phyloP scores from a whole-genome alignment of 2,329 filamentous ascomycete species.

The Graphilbum fragrans region DNA sequence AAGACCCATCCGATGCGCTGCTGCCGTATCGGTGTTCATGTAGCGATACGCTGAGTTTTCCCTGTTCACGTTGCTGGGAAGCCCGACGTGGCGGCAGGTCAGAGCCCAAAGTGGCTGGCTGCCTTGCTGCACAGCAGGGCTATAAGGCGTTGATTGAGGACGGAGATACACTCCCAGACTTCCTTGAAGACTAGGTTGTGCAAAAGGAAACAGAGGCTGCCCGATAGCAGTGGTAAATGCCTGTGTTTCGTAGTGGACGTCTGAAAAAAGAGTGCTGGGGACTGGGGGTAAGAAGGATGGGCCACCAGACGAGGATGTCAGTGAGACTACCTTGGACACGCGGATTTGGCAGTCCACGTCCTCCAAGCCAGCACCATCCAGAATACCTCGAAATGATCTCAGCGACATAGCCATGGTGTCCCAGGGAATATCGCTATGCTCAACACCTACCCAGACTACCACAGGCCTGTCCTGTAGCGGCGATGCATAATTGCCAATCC shows the following conservation, averaged over 20 bases:
- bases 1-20: neutral
- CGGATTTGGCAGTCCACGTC: neutral
- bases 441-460: neutral
- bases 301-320: neutral
- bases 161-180: neutral
- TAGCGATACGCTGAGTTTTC: neutral
- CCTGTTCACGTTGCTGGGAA: neutral
- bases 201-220: neutral
- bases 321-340: neutral
- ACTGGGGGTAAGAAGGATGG: neutral
- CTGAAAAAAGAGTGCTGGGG: neutral
- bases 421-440: neutral
- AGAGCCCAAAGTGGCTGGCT: neutral
- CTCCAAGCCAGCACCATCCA: neutral
- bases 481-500: neutral
- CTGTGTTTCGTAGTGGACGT: neutral
- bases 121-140: too few relatives aligned
- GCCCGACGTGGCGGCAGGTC: neutral
- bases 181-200: neutral
- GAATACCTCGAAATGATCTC: neutral
- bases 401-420: neutral
- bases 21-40: too few relatives aligned
- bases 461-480: neutral
- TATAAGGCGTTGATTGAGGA: neutral
- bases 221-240: neutral